Evolutionary conservation across 2,329 filamentous ascomycete species (phyloP), one percentile per base, ranked within the genome.

Genomic region (Xylaria hypoxylon): DNA sequence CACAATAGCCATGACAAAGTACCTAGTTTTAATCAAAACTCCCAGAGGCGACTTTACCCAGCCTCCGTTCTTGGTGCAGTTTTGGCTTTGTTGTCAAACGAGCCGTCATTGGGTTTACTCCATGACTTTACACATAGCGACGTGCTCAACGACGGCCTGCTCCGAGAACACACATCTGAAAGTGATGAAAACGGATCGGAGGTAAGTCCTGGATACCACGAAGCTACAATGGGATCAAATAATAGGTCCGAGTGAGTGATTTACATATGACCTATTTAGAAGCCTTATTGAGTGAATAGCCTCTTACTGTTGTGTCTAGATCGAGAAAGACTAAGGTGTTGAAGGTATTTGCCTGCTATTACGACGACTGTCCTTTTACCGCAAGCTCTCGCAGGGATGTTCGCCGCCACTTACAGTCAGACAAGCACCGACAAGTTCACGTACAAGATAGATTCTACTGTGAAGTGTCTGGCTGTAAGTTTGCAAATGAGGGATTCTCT

Each of bases 371-470:
- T 31, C 24, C 38, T 10, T 56, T 56, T 5, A 44, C 24, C 19
- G 52, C 38, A 44, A 45, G 24, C 11, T 33, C 40, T 33, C 53
- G 53, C 13, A 57, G 45, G 53, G 53, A 57, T n/a, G 5, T 57
- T n/a, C 40, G 15, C 4, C 24, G 45, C 13, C 24, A 28, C 15
- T 28, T 48, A 24, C 45, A 48, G 5, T 33, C 40, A 19, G 40
- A 57, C 17, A 45, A 45, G 11, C 53, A 45, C 26, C 38, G 26
- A 26, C 33, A 57, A 19, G 26, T 45, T 17, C 26, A 10, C 1
- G 1, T 7, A 28, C 24, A 40, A 3, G 48, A 19, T 2, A 51
- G 28, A 19, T 51, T 51, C 17, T 35, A 33, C 28, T 51, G 28
- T 2, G 19, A 38, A 8, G 33, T 24, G 33, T 5, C 33, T 7